These are phyloP conservation scores for Pichia californica DNA, from an alignment of 805 yeast genomes.

Conservation along the genomic window DNA sequence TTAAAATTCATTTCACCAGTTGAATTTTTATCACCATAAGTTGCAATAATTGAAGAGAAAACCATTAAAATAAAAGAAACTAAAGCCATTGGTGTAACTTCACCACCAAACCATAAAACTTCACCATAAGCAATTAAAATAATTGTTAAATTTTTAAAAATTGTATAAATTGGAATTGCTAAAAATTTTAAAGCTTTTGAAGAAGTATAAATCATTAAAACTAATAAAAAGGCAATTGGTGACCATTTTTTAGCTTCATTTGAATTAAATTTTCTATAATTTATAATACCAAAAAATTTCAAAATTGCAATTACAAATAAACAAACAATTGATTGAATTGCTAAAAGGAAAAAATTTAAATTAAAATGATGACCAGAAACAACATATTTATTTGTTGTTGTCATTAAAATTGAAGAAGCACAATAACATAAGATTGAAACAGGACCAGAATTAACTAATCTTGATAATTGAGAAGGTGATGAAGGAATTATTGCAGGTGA, in stretches of 20 bases:
- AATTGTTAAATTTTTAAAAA: slow-evolving; percentile 95
- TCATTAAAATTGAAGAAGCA: slow-evolving; percentile 91
- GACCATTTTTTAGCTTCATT: slow-evolving; percentile 94
- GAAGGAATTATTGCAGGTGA: slow-evolving; percentile 15
- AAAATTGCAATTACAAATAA: slow-evolving; percentile 63
- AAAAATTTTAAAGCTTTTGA: slow-evolving; percentile 91
- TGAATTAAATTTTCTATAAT: slow-evolving; percentile 77
- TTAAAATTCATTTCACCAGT: slow-evolving; percentile 38
- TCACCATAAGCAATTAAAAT: slow-evolving; percentile 97
- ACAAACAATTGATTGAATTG: slow-evolving; percentile 85
- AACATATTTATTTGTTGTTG: slow-evolving; percentile 94
- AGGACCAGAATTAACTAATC: slow-evolving; percentile 48
- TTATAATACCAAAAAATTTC: slow-evolving; percentile 69
- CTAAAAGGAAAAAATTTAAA: slow-evolving; percentile 83
- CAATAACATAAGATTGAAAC: slow-evolving; percentile 80
- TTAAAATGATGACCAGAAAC: slow-evolving; percentile 65
- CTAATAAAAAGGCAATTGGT: slow-evolving; percentile 86
- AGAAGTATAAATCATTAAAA: slow-evolving; percentile 91
- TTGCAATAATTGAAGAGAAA: slow-evolving; percentile 91
- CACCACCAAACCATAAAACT: slow-evolving; percentile 94
- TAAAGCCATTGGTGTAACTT: slow-evolving; percentile 82
- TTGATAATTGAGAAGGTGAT: slow-evolving; percentile 14
- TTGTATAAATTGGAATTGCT: slow-evolving; percentile 93
- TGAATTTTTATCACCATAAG: slow-evolving; percentile 59
- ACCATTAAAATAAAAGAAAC: slow-evolving; percentile 90